phyloP scores from a whole-genome alignment of 495 filamentous ascomycete genomes.

The Hyaloscypha hepaticicola region DNA sequence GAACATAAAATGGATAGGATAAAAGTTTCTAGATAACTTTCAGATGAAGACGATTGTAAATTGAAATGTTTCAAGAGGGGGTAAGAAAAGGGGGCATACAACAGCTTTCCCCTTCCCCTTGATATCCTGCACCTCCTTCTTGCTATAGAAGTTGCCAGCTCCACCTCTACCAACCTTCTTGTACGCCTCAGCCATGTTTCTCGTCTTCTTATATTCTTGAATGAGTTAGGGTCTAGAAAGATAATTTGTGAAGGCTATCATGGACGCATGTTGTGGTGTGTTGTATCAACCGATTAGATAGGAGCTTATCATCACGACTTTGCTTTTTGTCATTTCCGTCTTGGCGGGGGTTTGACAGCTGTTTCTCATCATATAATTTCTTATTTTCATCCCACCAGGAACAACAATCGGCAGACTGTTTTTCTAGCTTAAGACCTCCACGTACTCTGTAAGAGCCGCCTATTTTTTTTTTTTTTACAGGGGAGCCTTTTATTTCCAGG shows the following conservation, averaged over 20 bases:
- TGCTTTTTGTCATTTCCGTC: neutral
- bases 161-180: conserved; percentile 52
- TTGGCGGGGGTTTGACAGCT: neutral
- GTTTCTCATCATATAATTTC: neutral
- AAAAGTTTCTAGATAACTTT: neutral
- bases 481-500: neutral
- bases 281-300: neutral
- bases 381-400: neutral
- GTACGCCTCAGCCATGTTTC: conserved; percentile 22
- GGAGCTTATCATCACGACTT: neutral
- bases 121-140: conserved; percentile 51
- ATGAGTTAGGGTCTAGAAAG: neutral
- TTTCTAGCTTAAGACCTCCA: neutral
- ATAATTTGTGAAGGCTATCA: neutral
- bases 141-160: conserved; percentile 61
- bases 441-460: no score
- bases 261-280: neutral
- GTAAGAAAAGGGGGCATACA: conserved; percentile 24
- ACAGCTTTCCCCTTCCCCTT: conserved; percentile 33
- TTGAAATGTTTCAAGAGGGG: neutral
- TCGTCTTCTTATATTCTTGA: neutral
- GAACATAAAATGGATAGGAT: neutral
- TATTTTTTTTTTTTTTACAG: no score
- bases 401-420: neutral
- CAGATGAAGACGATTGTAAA: neutral